Base-by-base conservation (phyloP, 1,284 basidiomycete genomes). In the Rhodofomes roseus region DNA sequence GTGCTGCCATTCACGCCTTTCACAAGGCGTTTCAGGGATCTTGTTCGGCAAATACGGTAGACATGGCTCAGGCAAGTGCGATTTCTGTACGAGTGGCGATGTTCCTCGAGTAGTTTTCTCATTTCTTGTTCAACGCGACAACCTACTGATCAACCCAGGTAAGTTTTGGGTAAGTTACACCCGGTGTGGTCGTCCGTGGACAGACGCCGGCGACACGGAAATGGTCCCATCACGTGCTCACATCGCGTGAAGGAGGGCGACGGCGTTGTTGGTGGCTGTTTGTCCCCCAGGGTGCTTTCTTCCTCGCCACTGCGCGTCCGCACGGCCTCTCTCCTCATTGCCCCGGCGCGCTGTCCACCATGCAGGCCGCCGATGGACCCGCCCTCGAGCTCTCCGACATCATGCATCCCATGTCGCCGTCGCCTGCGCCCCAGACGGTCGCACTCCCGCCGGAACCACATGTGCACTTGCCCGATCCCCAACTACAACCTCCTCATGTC, bases 351-450 rank as follows among this genome's bases (percentile, higher is more conserved):
- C 65, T 65, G 54, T 50, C 39, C 48, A 56, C 59, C 40, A 61
- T 62, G 58, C 62, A 56, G 59, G 57, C 34, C 55, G 41, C 59
- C 16, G 65, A 77, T 59, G 71, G 58, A 22, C 69, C 69, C 1
- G 66, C 68, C 0, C 75, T 80, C 41, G 69, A 70, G 2, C 69
- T 80, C 43, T 75, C 72, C 29, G 78, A 81, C 57, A 73, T 81
- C 48, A 68, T 80, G 31, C 76, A 75, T 61, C 55, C 75, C 40
- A 72, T 76, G 65, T 77, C 77, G 16, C 73, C 79, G 6, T 76
- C 75, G 0, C 76, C 78, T 23, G 62, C 65, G 6, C 73, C 74
- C 46, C 70, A 64, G 18, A 31, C 50, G 5, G n/a, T 60, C 2
- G 57, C 63, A 18, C 64, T 64, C 1, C 65, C 55, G 0, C 9